These are phyloP conservation scores for Prunus mume DNA, from an alignment of 306 rosid genomes.

Conservation along the genomic window DNA sequence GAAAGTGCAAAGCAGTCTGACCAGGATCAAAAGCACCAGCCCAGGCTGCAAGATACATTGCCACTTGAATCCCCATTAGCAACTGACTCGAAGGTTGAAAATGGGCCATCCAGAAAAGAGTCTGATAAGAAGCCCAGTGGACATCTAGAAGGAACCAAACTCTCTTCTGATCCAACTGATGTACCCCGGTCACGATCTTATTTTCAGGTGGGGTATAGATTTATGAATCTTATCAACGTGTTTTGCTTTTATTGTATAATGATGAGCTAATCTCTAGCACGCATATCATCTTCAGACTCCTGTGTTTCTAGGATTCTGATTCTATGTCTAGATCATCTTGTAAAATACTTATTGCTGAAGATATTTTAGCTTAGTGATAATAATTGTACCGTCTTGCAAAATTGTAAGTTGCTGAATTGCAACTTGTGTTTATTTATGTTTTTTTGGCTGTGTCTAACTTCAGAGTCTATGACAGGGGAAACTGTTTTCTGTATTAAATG, in stretches of 20 bases:
- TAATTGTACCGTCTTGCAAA: neutral
- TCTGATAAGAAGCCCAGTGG: constrained; percentile 36
- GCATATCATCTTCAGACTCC: neutral
- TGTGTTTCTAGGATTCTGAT: neutral
- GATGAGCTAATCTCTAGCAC: neutral
- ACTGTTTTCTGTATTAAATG: neutral
- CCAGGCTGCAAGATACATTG: constrained; percentile 30
- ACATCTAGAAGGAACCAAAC: constrained; percentile 38
- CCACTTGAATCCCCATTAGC: constrained; percentile 33
- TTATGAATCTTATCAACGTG: constrained; percentile 12
- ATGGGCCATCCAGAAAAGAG: constrained; percentile 34
- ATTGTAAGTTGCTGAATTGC: neutral
- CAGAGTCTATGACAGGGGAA: neutral
- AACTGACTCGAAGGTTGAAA: constrained; percentile 42
- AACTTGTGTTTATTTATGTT: neutral
- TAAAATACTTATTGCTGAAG: neutral
- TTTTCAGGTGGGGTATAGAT: constrained; percentile 51
- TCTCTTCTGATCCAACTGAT: constrained; percentile 42
- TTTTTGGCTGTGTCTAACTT: neutral
- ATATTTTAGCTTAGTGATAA: neutral
- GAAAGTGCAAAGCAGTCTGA: constrained; percentile 38
- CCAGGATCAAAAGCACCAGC: constrained; percentile 42
- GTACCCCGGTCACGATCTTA: constrained; percentile 52
- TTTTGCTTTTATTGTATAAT: constrained; percentile 1
- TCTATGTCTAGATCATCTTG: neutral